Base-by-base conservation (phyloP, 805 yeast species). In the Wickerhamiella shivajii region DNA sequence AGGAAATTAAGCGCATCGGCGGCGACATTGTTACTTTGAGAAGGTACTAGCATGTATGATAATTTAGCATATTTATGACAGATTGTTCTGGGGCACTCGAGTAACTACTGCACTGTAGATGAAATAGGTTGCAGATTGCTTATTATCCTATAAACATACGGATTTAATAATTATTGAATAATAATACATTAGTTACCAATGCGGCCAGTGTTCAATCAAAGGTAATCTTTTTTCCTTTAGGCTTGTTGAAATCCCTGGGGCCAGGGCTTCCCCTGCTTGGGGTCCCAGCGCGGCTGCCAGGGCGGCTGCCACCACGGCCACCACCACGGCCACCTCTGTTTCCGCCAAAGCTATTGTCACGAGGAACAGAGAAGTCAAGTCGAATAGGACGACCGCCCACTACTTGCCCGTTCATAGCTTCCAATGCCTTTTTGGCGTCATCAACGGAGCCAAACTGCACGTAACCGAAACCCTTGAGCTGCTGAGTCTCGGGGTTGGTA, bases 401-500 rank as follows among this genome's bases (percentile, higher is more conserved):
- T 64, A 74, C 71, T 59, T 76, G 77, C 56, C 97, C 97, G 58
- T 81, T 79, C 61, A 84, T 60, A 38, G 78, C 85, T 44, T 77
- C 83, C 43, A 79, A 63, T 37, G 97, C 97, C 41, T 74, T 70
- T 60, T 76, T 71, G 48, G 98, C 96, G 58, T 81, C 93, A 28
- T 85, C 97, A 44, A 79, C 66, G 39, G 77, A 67, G 29, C 78
- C 66, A 56, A 71, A 87, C 65, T 90, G 97, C 38, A 87, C 95
- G 62, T 90, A 90, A 46, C 97, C 98, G 64, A 90, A 90, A 48
- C 98, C 98, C 73, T 90, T 90, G 60, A 93, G 93, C 66, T 87
- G 95, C 60, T 84, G 93, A 45, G 97, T 85, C 60, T 87, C 97
- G 53, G 95, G 96, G 65, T 90, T 92, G 27, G 97, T 87, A 60